A percentile compares a stretch with the other conserved stretches of the same genome.
These are phyloP conservation scores for Colletotrichum sp. DNA, from an alignment of 2,329 filamentous ascomycete species.

Conservation along the genomic window DNA sequence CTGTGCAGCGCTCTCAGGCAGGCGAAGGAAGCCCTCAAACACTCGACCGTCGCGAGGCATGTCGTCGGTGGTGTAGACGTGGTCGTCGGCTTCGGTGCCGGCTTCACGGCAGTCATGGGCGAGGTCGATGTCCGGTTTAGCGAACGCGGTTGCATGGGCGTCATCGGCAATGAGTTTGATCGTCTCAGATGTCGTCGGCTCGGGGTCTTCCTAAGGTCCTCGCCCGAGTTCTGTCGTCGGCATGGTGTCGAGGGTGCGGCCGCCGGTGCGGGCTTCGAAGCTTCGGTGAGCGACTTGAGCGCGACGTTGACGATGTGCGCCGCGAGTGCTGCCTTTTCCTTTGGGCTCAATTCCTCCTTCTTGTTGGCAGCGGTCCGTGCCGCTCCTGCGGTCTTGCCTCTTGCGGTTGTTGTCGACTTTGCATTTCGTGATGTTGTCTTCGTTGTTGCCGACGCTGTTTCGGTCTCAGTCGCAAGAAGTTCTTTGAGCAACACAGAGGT, in stretches of 20 bases:
- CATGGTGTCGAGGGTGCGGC: constrained; percentile 34
- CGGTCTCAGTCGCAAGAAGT: constrained; percentile 42
- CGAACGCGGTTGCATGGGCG: constrained; percentile 65
- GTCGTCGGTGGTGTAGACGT: constrained; percentile 38
- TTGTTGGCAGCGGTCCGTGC: constrained; percentile 36
- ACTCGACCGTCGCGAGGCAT: constrained; percentile 68
- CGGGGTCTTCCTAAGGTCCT: constrained; percentile 36
- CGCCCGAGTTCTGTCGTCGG: constrained; percentile 37
- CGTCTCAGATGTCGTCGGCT: constrained; percentile 50
- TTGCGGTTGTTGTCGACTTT: constrained; percentile 29
- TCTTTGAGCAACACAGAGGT: constrained; percentile 54
- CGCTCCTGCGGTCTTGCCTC: constrained; percentile 27
- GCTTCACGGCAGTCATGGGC: constrained; percentile 43
- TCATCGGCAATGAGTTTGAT: constrained; percentile 63
- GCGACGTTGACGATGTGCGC: constrained; percentile 76
- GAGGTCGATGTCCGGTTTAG: constrained; percentile 66
- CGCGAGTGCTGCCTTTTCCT: constrained; percentile 70
- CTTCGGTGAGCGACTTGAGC: constrained; percentile 72
- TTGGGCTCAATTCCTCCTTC: constrained; percentile 51
- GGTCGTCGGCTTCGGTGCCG: constrained; percentile 29
- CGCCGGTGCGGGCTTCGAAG: constrained; percentile 55
- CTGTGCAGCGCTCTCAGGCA: constrained; percentile 65
- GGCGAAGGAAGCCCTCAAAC: constrained; percentile 70
- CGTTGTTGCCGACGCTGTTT: not conserved
- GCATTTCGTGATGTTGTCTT: constrained; percentile 27